These are phyloP conservation scores for Aspergillus glaucus DNA, from an alignment of 2,329 filamentous ascomycete genomes.

Conservation along the genomic window DNA sequence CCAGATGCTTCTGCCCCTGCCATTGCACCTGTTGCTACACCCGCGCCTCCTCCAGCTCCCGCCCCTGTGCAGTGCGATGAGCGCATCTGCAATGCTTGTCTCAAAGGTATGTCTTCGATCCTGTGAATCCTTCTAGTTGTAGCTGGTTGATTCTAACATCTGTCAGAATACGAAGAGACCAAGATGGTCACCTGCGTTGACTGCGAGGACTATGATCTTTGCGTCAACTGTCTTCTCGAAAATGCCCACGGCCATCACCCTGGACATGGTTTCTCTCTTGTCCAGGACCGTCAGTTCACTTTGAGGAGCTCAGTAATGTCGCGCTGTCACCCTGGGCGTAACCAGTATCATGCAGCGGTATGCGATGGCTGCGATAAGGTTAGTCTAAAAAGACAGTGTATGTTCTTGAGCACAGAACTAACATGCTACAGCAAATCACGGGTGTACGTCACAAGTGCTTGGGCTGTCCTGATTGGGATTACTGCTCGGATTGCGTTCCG, in stretches of 20 bases:
- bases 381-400: constrained; percentile 12
- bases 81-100: constrained; percentile 60
- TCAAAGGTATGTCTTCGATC: constrained; percentile 45
- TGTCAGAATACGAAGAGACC: constrained; percentile 61
- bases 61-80: constrained; percentile 8
- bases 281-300: constrained; percentile 45
- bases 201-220: constrained; percentile 91
- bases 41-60: too few species aligned
- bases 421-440: constrained; percentile 57
- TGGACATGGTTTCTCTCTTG: constrained; percentile 67
- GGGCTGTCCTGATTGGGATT: constrained; percentile 96
- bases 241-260: constrained; percentile 87
- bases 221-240: constrained; percentile 69
- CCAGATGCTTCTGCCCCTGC: background rate
- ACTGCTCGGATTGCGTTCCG: constrained; percentile 69
- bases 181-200: constrained; percentile 78
- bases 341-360: constrained; percentile 75
- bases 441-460: constrained; percentile 96
- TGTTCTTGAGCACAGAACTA: constrained; percentile 7
- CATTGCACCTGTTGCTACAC: too few species aligned
- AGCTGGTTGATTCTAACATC: constrained; percentile 16
- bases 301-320: constrained; percentile 57
- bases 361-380: constrained; percentile 88
- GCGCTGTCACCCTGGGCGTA: constrained; percentile 72
- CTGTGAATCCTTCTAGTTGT: background rate